These are phyloP conservation scores for Trichophyton verrucosum DNA, from an alignment of 2,329 filamentous ascomycete genomes.

Conservation along the genomic window DNA sequence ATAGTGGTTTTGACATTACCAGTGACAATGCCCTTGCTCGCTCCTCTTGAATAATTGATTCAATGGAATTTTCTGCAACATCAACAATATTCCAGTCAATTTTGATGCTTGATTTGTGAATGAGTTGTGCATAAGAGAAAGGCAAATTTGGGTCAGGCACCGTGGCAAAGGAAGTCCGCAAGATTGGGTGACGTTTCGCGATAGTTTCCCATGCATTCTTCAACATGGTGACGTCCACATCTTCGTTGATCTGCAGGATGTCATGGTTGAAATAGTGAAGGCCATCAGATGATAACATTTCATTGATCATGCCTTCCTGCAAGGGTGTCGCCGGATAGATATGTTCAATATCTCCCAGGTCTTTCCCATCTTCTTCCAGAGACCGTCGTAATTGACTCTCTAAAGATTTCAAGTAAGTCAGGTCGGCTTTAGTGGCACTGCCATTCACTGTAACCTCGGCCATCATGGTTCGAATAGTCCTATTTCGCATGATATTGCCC, in stretches of 20 bases:
- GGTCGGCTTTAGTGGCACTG: neutral
- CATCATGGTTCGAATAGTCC: constrained; percentile 54
- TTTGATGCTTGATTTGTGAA: constrained; percentile 24
- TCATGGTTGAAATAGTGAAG: constrained; percentile 78
- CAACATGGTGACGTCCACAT: constrained; percentile 46
- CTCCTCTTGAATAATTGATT: constrained; percentile 16
- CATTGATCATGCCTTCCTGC: constrained; percentile 74
- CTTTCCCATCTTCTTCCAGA: constrained; percentile 24
- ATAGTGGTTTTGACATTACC: constrained; percentile 18
- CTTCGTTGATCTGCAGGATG: constrained; percentile 47
- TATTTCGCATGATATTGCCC: constrained; percentile 62
- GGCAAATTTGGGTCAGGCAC: constrained; percentile 49
- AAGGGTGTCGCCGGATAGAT: constrained; percentile 67
- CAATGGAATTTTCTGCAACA: constrained; percentile 15
- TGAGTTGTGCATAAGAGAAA: constrained; percentile 45
- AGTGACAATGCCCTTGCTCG: constrained; percentile 12
- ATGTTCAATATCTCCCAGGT: constrained; percentile 39
- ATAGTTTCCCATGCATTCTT: constrained; percentile 51
- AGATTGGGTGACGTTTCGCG: constrained; percentile 50
- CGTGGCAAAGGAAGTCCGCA: constrained; percentile 61
- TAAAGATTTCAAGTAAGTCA: neutral
- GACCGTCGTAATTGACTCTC: constrained; percentile 28
- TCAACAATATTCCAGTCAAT: constrained; percentile 26
- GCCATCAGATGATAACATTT: constrained; percentile 66
- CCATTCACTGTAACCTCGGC: constrained; percentile 11